Percentiles rank a stretch among this genome's conserved stretches.
Conservation (phyloP, 148 eudicot species). For the Spergularia marina region DNA sequence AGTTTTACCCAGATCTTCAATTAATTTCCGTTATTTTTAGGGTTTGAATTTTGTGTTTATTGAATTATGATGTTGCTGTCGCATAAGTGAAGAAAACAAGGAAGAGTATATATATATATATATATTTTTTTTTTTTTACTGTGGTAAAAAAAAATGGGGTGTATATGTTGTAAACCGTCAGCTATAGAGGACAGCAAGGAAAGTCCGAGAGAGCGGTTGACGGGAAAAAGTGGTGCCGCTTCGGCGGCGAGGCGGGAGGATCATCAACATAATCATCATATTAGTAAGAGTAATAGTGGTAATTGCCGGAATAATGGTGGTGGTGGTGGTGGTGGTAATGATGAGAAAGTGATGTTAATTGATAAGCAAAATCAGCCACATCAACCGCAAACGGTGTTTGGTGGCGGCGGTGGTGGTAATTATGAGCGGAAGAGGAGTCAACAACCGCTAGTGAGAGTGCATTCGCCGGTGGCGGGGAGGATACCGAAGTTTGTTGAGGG, state of each 20-base stretch:
- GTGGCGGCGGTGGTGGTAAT: constrained; percentile 41
- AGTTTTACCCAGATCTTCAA: no score
- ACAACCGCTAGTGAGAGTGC: constrained; percentile 25
- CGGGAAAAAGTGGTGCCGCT: background rate
- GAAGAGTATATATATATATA: no score
- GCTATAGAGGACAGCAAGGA: constrained; percentile 36
- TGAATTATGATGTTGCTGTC: no score
- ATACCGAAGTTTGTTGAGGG: constrained; percentile 57
- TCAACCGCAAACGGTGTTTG: constrained; percentile 11
- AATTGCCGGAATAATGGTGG: background rate
- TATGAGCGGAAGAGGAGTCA: constrained; percentile 52
- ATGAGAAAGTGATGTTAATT: constrained; percentile 60
- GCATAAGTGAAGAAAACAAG: no score
- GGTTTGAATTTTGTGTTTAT: no score
- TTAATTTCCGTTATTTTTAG: no score
- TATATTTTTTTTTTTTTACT: no score
- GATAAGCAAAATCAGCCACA: constrained; percentile 41
- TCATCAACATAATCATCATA: constrained; percentile 1
- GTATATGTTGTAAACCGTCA: constrained; percentile 72
- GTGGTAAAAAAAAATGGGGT: constrained; percentile 42
- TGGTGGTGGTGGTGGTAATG: constrained; percentile 22
- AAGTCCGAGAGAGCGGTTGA: constrained; percentile 10
- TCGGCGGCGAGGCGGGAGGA: background rate
- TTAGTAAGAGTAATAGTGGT: background rate
- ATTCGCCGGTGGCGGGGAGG: constrained; percentile 44